A percentile compares a stretch with the other conserved stretches of the same genome.
phyloP scores from a whole-genome alignment of 2,329 filamentous ascomycete genomes.

The Orbilia blumenaviensis region DNA sequence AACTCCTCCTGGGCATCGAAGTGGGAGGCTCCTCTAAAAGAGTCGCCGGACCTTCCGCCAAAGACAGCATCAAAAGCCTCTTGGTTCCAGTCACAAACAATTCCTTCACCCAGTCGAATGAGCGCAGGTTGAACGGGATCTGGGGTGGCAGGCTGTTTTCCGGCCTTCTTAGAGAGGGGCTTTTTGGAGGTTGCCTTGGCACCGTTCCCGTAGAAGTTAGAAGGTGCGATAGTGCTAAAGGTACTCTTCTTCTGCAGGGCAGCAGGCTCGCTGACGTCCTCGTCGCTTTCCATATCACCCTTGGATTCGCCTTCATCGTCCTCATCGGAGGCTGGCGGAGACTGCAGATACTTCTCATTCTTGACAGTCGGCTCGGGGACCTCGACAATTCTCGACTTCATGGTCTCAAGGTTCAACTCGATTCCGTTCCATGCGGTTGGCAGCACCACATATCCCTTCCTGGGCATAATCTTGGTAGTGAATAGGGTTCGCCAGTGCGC shows the following conservation, averaged over 20 bases:
- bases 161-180: constrained; percentile 19
- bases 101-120: constrained; percentile 81
- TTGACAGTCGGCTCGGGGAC: constrained; percentile 54
- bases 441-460: constrained; percentile 67
- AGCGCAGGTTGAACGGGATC: constrained; percentile 66
- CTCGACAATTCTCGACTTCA: constrained; percentile 43
- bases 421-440: constrained; percentile 75
- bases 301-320: constrained; percentile 63
- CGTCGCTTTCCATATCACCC: constrained; percentile 62
- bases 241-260: constrained; percentile 5
- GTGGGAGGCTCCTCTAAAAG: constrained; percentile 53
- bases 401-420: constrained; percentile 60
- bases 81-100: constrained; percentile 85
- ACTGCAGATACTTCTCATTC: constrained; percentile 38
- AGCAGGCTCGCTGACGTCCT: constrained; percentile 58
- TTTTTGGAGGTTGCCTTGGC: constrained; percentile 28
- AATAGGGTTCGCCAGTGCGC: constrained; percentile 70
- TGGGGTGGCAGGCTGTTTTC: constrained; percentile 13
- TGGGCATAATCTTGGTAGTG: constrained; percentile 74
- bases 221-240: constrained; percentile 21
- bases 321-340: constrained; percentile 52
- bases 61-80: constrained; percentile 78
- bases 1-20: constrained; percentile 60
- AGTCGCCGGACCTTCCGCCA: constrained; percentile 60
- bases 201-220: constrained; percentile 46